Evolutionary conservation across 345 rosid genomes (phyloP).

Genomic region (Linum lewisii): DNA sequence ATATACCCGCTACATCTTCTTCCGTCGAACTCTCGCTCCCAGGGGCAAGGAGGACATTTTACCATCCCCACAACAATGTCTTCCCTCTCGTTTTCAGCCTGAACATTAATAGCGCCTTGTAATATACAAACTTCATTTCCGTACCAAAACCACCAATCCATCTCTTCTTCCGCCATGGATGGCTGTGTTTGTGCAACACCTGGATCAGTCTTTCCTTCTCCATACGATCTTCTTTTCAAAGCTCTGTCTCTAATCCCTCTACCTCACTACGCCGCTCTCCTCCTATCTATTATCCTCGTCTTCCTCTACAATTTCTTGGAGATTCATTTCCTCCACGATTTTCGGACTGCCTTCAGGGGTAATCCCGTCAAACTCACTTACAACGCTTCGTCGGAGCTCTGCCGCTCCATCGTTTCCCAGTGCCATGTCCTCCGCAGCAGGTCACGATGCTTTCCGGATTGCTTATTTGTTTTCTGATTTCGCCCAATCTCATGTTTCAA

Average conservation of each 20-base stretch:
- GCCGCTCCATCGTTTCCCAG: slow-evolving; percentile 25
- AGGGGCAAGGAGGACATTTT: too few species aligned
- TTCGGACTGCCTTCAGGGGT: slow-evolving; percentile 24
- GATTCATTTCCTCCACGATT: slow-evolving; percentile 28
- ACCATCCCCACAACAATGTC: too few species aligned
- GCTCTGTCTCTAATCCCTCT: slow-evolving; percentile 24
- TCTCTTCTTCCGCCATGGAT: background rate
- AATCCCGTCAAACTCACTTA: slow-evolving; percentile 23
- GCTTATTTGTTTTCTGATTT: background rate
- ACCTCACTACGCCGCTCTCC: slow-evolving; percentile 18
- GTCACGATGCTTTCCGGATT: slow-evolving; percentile 8
- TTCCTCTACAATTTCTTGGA: slow-evolving; percentile 30
- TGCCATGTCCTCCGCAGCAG: slow-evolving; percentile 28
- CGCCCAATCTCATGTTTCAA: background rate
- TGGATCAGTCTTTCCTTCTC: slow-evolving; percentile 8
- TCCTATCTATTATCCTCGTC: slow-evolving; percentile 1
- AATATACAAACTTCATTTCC: too few species aligned
- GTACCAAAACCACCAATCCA: too few species aligned
- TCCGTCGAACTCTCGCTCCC: too few species aligned
- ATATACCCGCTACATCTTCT: too few species aligned
- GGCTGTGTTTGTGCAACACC: background rate
- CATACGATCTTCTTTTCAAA: slow-evolving; percentile 30
- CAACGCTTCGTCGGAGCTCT: slow-evolving; percentile 24
- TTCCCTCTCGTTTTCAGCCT: too few species aligned
- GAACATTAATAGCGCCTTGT: too few species aligned